Evolutionary conservation across 345 rosid genomes (phyloP).

Genomic region (Gossypium herbaceum): DNA sequence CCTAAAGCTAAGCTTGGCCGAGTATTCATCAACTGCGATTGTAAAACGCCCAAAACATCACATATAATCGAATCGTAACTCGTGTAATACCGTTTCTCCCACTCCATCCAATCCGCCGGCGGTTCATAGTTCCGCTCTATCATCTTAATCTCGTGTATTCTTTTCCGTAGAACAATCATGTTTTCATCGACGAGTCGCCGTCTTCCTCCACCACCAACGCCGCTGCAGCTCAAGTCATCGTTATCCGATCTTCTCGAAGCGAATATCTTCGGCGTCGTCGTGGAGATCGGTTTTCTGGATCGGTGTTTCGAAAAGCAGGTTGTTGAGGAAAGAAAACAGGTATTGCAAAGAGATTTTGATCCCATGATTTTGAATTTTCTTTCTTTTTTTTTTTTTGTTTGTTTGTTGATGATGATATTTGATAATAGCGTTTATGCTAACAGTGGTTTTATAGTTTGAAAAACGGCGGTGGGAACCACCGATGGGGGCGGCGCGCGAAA

Average conservation of each 20-base stretch:
- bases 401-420: neutral
- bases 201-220: neutral
- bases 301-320: neutral
- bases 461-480: neutral
- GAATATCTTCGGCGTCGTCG: neutral
- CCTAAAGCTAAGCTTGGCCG: conserved; percentile 55
- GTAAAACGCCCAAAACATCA: conserved; percentile 43
- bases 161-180: conserved; percentile 57
- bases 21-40: conserved; percentile 49
- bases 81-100: conserved; percentile 58
- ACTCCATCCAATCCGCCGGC: conserved; percentile 60
- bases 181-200: conserved; percentile 47
- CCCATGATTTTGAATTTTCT: neutral
- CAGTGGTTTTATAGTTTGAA: neutral
- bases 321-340: neutral
- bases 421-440: neutral
- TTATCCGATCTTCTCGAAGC: neutral
- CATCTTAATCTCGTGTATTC: conserved; percentile 61
- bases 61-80: conserved; percentile 50
- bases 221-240: conserved; percentile 16
- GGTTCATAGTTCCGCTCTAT: conserved; percentile 63
- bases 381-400: neutral
- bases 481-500: neutral
- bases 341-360: neutral
- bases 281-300: neutral